Base-by-base conservation (phyloP, 2,329 filamentous ascomycete genomes). In the Aspergillus unguis region DNA sequence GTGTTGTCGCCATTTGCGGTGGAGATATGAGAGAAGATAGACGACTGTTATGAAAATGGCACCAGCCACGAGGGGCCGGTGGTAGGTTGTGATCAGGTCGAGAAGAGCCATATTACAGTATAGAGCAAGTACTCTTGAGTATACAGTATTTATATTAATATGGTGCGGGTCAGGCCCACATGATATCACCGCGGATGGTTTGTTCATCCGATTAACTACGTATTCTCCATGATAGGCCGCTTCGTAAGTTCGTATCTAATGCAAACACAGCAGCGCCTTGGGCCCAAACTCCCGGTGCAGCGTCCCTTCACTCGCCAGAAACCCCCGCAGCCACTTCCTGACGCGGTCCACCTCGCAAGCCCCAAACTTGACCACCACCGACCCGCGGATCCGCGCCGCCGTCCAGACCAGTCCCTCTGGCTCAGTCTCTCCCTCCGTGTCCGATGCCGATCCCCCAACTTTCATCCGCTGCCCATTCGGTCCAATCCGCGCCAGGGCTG, bases 1-100 rank as follows among this genome's bases (percentile, higher is more conserved):
- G 28, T 51, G 48, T 26, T 53, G 58, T 7, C 35, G 48, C 55
- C 52, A 57, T 58, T 53, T 41, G 6, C 52, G 58, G 10, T 58
- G 44, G 8, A 59, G 32, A 28, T 33, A 36, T 2, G 44, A 54
- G 23, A 54, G 5, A n/a, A 48, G 29, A 35, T 56, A 61, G 9
- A 55, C 26, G 23, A 58, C 36, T 17, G 17, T 17, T 17, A 17
- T 17, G 29, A 58, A 8, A 0, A 56, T 32, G 8, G 44, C 45
- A 9, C 47, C 52, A 1, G 28, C 44, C 7, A 44, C 52, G 25
- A 51, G 44, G 3, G 58, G 48, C 7, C 40, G 32, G n/a, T 45
- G 57, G 10, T 44, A 33, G 10, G 44, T 29, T 38, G 44, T 27
- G 3, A 44, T n/a, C 7, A 54, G 11, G 17, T 26, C 38, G 23